Base-by-base conservation (phyloP, 768 basidiomycete species). In the Suillus tomentosus region DNA sequence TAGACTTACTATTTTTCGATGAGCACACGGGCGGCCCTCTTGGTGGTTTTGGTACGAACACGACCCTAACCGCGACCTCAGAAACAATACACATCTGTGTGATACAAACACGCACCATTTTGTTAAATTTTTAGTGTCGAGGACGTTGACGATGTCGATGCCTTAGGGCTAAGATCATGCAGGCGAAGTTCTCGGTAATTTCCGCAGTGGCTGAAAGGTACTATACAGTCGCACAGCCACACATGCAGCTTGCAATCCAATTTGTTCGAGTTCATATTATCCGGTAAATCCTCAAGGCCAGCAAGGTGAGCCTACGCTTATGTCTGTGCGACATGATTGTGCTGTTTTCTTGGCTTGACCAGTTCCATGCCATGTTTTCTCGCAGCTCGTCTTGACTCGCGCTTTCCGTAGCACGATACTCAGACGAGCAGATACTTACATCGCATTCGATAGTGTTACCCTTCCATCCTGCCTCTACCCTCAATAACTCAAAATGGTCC, bases 1-100 rank as follows among this genome's bases (percentile, higher is more conserved):
- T 40, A 43, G 14, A 85, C 92, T 77, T 74, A 94, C 92, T 98
- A 99, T 87, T 98, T 98, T 87, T 99, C 97, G 76, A 99, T 99
- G 81, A 99, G 87, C 73, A 96, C 94, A 68, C 97, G 90, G 69
- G 96, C 98, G 75, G 97, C 96, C 83, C 96, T 93, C 87, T 99
- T 99, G 77, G 96, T 96, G 69, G 97, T 99, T 85, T 99, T 99
- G 74, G 97, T 99, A 78, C 97, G 93, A 82, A 99, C 96, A 76
- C 97, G 95, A 79, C 97, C 97, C 97, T 98, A 22, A 45, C 5
- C 62, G 13, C 19, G 34, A 17, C 8, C 22, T 36, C 19, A 6
- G 50, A 66, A 61, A 24, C 42, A 54, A 36, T 8, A 63, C 7
- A 64, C 68, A 63, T 73, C 10, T 62, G 63, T 51, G 3, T 17